phyloP scores from a whole-genome alignment of 1,284 basidiomycete genomes.

The Cryptococcus sp. region DNA sequence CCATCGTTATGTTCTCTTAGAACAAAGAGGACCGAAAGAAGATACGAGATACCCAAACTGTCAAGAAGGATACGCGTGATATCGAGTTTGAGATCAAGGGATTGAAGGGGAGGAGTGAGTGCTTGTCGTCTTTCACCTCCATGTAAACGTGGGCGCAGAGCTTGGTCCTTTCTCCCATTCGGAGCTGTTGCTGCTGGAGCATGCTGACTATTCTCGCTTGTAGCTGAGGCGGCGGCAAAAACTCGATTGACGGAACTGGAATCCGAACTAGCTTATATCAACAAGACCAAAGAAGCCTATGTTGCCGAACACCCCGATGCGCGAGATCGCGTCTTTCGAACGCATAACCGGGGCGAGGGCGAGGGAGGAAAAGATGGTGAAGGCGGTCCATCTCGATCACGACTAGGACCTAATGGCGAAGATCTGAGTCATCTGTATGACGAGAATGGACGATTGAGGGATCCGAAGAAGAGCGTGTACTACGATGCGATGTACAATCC shows the following conservation, averaged over 20 bases:
- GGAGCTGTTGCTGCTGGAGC: too few species aligned
- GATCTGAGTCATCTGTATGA: constrained; percentile 61
- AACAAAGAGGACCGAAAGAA: constrained; percentile 80
- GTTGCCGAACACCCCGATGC: constrained; percentile 88
- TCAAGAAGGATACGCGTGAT: constrained; percentile 81
- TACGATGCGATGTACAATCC: constrained; percentile 93
- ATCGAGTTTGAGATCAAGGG: constrained; percentile 47
- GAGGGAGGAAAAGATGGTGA: constrained; percentile 52
- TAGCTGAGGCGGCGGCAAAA: constrained; percentile 34
- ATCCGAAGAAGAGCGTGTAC: constrained; percentile 86
- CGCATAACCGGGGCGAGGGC: constrained; percentile 49
- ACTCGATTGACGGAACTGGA: constrained; percentile 61
- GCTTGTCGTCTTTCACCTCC: too few species aligned
- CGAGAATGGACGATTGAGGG: constrained; percentile 75
- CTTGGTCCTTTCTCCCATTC: too few species aligned
- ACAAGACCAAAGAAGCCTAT: constrained; percentile 83
- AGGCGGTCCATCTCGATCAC: constrained; percentile 57
- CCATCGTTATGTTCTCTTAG: constrained; percentile 52
- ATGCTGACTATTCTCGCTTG: background rate
- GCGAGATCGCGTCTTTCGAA: constrained; percentile 66
- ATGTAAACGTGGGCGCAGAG: too few species aligned
- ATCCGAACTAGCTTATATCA: constrained; percentile 73
- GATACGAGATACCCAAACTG: constrained; percentile 73
- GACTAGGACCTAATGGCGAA: constrained; percentile 34
- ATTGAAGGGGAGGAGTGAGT: constrained; percentile 35